Evolutionary conservation across 805 yeast species (phyloP), one percentile per base, ranked within the genome.

Genomic region (Torulaspora franciscae): DNA sequence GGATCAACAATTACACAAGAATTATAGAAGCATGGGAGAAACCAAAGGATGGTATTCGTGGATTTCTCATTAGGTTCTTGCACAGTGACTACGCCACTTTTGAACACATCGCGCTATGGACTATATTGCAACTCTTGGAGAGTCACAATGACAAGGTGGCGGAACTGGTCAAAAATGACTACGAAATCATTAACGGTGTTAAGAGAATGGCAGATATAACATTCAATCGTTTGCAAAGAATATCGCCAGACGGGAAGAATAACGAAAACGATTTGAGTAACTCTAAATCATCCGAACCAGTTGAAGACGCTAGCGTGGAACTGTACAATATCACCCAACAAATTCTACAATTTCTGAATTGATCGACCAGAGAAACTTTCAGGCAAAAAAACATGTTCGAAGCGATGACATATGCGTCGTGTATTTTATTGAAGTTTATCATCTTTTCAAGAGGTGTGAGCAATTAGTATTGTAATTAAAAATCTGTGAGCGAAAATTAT

Each of bases 101-200:
- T 67, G 98, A 93, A 68, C 99, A 93, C 65, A 93, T 93, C 68
- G 96, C 98, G 1, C 77, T 90, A 49, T 93, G 99, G 99, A 91
- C 96, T 35, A 83, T 90, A 54, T 74, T 91, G 55, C 99, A 93
- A 68, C 75, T 93, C 52, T 76, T 93, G 53, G 99, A 93, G 67
- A 81, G 95, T 49, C 86, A 84, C 56, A 85, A 89, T 60, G 65
- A 66, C 42, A 81, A 81, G 60, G 72, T 84, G 57, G 52, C 66
- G n/a, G 61, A 73, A 13, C 66, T 78, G 55, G 77, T 80, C 33
- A 79, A 77, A 57, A 76, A 70, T 37, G 78, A 79, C 55, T 73
- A 71, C 41, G 70, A 76, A 13, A 74, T 79, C 15, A 71, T 80
- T 38, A 67, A 71, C 27, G 79, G 80, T 6, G 79, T 80, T 23